Percentiles rank a stretch among this genome's conserved stretches.
Conservation (phyloP, 345 rosid species). For the Salix udensis region DNA sequence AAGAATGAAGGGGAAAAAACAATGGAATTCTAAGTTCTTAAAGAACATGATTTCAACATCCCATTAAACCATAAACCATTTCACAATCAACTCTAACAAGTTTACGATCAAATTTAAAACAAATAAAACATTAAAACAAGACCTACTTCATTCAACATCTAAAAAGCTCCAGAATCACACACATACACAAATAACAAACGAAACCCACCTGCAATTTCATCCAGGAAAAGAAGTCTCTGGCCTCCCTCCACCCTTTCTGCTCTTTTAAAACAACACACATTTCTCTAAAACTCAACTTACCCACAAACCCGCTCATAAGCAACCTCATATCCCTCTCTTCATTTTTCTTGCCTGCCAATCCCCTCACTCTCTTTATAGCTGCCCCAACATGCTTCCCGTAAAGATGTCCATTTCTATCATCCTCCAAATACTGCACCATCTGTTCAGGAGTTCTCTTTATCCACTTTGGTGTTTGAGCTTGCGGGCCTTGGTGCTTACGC, state of each 20-base stretch:
- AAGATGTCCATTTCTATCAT: slow-evolving; percentile 68
- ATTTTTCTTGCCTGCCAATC: slow-evolving; percentile 38
- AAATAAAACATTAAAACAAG: not conserved
- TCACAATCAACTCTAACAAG: no score
- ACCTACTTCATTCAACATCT: no score
- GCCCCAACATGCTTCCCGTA: slow-evolving; percentile 85
- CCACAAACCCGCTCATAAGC: slow-evolving; percentile 76
- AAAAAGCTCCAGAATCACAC: not conserved
- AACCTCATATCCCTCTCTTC: slow-evolving; percentile 57
- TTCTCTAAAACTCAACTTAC: slow-evolving; percentile 69
- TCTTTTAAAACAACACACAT: slow-evolving; percentile 92
- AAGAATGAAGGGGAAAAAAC: not conserved
- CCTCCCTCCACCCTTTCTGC: slow-evolving; percentile 84
- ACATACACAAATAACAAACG: not conserved
- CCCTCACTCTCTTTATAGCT: slow-evolving; percentile 71
- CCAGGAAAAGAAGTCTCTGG: slow-evolving; percentile 74
- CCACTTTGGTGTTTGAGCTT: slow-evolving; percentile 74
- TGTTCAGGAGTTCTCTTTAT: slow-evolving; percentile 82
- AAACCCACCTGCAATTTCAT: slow-evolving; percentile 80
- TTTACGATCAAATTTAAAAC: not conserved
- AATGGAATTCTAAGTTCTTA: not conserved
- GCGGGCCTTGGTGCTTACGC: slow-evolving; percentile 74
- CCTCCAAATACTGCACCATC: slow-evolving; percentile 77
- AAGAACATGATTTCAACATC: no score
- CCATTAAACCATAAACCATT: no score